A percentile compares a stretch with the other conserved stretches of the same genome.
Evolutionary conservation across 768 basidiomycete species (phyloP).

Genomic region (Boletus rubescentipes): DNA sequence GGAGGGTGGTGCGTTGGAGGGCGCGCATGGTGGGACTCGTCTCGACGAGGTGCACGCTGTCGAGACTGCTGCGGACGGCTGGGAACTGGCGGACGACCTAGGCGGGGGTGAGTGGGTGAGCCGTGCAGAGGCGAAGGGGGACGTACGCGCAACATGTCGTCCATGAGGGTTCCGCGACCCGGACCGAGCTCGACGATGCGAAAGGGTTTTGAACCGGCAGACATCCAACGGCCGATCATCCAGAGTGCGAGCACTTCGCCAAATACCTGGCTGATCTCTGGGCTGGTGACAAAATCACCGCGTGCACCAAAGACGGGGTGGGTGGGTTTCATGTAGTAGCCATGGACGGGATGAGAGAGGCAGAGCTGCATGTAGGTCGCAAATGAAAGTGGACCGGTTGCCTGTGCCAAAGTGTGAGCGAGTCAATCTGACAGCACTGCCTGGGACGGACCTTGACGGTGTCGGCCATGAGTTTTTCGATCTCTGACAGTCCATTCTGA

Average conservation of each 20-base stretch:
- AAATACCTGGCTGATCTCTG: conserved; percentile 94
- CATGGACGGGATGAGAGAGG: conserved; percentile 83
- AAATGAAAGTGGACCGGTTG: conserved; percentile 86
- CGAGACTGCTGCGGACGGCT: conserved; percentile 34
- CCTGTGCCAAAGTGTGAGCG: conserved; percentile 40
- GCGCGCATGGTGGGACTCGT: conserved; percentile 67
- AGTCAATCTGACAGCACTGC: neutral
- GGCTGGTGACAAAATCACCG: conserved; percentile 96
- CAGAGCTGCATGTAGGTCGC: conserved; percentile 92
- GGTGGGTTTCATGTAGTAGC: conserved; percentile 83
- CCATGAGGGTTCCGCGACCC: conserved; percentile 89
- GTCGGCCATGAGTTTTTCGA: conserved; percentile 70
- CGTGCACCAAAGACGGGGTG: conserved; percentile 78
- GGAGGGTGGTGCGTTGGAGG: conserved; percentile 58
- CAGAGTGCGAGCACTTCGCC: conserved; percentile 95
- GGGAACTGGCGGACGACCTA: conserved; percentile 56
- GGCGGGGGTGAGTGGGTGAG: neutral
- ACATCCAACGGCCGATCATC: conserved; percentile 75
- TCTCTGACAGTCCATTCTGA: conserved; percentile 29
- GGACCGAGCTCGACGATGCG: conserved; percentile 92
- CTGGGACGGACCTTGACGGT: conserved; percentile 59
- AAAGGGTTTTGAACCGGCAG: conserved; percentile 49
- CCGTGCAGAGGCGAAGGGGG: neutral
- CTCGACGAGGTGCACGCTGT: conserved; percentile 75
- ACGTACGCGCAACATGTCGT: conserved; percentile 78